Evolutionary conservation across 768 basidiomycete genomes (phyloP).

Genomic region (Grammothele lineata): DNA sequence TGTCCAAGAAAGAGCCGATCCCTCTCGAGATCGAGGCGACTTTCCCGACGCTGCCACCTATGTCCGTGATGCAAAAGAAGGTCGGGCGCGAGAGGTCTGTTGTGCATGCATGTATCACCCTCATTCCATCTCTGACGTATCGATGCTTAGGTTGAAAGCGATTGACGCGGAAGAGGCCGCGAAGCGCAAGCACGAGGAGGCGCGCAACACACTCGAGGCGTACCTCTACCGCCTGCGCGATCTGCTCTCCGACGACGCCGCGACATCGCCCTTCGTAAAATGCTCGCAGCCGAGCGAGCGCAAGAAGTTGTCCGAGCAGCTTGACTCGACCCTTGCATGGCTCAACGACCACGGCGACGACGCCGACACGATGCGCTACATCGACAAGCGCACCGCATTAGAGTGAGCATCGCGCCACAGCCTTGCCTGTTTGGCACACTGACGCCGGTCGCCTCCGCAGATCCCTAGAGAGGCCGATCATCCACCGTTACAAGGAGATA

Average conservation of each 20-base stretch:
- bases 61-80: constrained; percentile 76
- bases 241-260: constrained; percentile 58
- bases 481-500: constrained; percentile 86
- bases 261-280: constrained; percentile 76
- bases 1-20: constrained; percentile 51
- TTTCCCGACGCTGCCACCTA: constrained; percentile 66
- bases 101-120: neutral
- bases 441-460: constrained; percentile 33
- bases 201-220: constrained; percentile 84
- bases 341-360: constrained; percentile 78
- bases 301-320: constrained; percentile 53
- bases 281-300: constrained; percentile 78
- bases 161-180: constrained; percentile 75
- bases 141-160: constrained; percentile 62
- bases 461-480: constrained; percentile 72
- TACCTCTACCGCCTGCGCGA: constrained; percentile 92
- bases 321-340: constrained; percentile 80
- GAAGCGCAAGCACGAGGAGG: constrained; percentile 81
- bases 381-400: constrained; percentile 70
- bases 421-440: neutral
- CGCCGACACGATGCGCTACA: constrained; percentile 72
- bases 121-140: neutral
- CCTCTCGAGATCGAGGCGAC: constrained; percentile 57
- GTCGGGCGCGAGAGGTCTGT: constrained; percentile 67
- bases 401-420: constrained; percentile 71